These are phyloP conservation scores for Elasticomyces elasticus DNA, from an alignment of 495 filamentous ascomycete species.

Conservation along the genomic window DNA sequence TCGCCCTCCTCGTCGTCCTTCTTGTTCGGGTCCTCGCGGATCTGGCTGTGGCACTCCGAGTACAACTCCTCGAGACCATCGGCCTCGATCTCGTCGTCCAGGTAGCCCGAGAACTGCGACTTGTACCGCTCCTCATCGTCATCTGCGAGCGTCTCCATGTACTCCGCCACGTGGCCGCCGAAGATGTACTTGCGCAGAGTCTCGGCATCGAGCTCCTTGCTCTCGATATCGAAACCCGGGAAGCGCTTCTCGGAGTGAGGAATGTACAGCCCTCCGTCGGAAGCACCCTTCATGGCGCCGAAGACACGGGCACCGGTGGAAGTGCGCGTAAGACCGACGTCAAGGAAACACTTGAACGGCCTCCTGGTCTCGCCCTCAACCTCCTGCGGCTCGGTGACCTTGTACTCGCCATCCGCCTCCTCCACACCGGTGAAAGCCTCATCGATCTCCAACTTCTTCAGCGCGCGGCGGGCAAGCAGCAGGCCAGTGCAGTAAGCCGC, in stretches of 20 bases:
- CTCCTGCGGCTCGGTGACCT: slow-evolving; percentile 83
- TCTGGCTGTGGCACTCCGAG: slow-evolving; percentile 84
- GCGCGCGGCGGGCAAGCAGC: slow-evolving; percentile 87
- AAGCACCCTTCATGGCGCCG: slow-evolving; percentile 99
- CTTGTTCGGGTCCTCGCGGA: slow-evolving; percentile 97
- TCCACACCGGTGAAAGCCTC: slow-evolving; percentile 86
- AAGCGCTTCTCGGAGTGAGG: slow-evolving; percentile 99
- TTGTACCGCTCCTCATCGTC: slow-evolving; percentile 99
- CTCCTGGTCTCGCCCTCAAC: slow-evolving; percentile 72
- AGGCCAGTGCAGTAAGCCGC: slow-evolving; percentile 90
- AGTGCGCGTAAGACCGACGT: slow-evolving; percentile 93
- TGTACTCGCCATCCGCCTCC: slow-evolving; percentile 90
- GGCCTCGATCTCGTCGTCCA: slow-evolving; percentile 91
- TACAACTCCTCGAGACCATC: slow-evolving; percentile 97
- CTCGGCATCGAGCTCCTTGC: slow-evolving; percentile 93
- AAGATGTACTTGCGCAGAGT: slow-evolving; percentile 98
- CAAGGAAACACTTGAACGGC: slow-evolving; percentile 97
- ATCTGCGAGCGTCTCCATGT: slow-evolving; percentile 99
- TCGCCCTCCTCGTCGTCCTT: slow-evolving; percentile 60
- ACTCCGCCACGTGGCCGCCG: slow-evolving; percentile 95
- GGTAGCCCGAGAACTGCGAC: slow-evolving; percentile 93
- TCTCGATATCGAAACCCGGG: slow-evolving; percentile 94
- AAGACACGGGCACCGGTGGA: slow-evolving; percentile 98
- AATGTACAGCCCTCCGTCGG: slow-evolving; percentile 91
- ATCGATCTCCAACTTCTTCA: slow-evolving; percentile 91